Evolutionary conservation across 768 basidiomycete species (phyloP).

Genomic region (Hypsizygus marmoreus): DNA sequence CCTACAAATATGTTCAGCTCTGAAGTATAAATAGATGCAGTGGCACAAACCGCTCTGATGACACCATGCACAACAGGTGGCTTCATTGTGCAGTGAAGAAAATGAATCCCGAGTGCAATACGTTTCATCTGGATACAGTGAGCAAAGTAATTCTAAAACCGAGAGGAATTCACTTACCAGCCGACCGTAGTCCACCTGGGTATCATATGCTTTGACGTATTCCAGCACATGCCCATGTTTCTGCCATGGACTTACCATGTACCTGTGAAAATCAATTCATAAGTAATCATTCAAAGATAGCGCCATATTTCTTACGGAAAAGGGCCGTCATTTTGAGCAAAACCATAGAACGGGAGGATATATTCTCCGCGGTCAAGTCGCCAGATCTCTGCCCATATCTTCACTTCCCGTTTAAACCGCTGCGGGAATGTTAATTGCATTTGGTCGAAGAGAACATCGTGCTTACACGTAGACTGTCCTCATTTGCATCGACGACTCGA

Average conservation of each 20-base stretch:
- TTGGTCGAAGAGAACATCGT: neutral
- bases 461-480: slow-evolving; percentile 43
- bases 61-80: slow-evolving; percentile 58
- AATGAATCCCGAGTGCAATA: slow-evolving; percentile 46
- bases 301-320: slow-evolving; percentile 43
- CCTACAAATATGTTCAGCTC: too few species aligned
- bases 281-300: neutral
- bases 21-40: neutral
- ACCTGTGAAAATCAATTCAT: slow-evolving; percentile 33
- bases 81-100: slow-evolving; percentile 48
- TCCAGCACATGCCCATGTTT: slow-evolving; percentile 49
- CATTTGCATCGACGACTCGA: slow-evolving; percentile 51
- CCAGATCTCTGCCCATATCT: slow-evolving; percentile 58
- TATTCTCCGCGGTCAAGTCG: slow-evolving; percentile 49
- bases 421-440: too few species aligned
- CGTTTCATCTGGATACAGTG: slow-evolving; percentile 39
- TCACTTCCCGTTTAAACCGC: slow-evolving; percentile 55
- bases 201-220: slow-evolving; percentile 44
- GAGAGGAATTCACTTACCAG: slow-evolving; percentile 33
- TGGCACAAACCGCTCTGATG: slow-evolving; percentile 46
- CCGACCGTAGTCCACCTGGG: slow-evolving; percentile 39
- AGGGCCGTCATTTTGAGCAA: slow-evolving; percentile 56
- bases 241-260: slow-evolving; percentile 63
- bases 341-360: slow-evolving; percentile 61
- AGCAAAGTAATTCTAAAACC: neutral